Evolutionary conservation across 176 grass and related monocot species (phyloP), one percentile per base, ranked within the genome.

Genomic region (Oryza meridionalis): DNA sequence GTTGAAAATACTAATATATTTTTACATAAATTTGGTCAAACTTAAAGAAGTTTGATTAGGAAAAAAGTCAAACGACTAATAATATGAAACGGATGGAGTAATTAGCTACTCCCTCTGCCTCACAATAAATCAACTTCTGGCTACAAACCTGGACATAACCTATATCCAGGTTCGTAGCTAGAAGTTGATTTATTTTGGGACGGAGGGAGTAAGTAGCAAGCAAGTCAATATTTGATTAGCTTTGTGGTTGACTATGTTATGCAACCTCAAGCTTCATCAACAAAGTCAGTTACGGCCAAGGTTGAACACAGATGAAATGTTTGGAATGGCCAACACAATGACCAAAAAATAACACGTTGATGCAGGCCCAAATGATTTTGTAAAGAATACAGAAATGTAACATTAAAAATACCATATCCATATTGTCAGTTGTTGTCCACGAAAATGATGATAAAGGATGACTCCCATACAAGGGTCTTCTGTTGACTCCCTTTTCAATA

Each of bases 371-470:
- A 40, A 64, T 58, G 44, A 77, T 2, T 55, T 27, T 10, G 10
- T 61, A 7, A 6, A 27, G 9, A 19, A 65, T 8, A 73, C 7
- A 24, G 2, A 62, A 24, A 62, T n/a, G 21, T 65, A 47, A 74
- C 11, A 83, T 33, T 62, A n/a, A 47, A 70, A 75, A 85, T 90
- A 97, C 94, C 68, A 86, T 92, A 92, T 95, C 93, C 42, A 86
- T 35, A 76, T 80, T 86, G 72, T 98, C 89, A 77, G 93, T 90
- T 83, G 83, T 72, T 26, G 89, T 93, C 92, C 84, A 98, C 32
- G 93, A 92, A 93, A 98, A 98, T 70, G 85, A 81, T 88, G 92
- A 95, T 72, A 88, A 70, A 22, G 93, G 92, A 65, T 90, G 96
- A 76, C 82, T 91, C 75, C 82, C 75, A 37, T 93, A 92, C 9